Evolutionary conservation across 1,284 basidiomycete species (phyloP), one percentile per base, ranked within the genome.

Genomic region (Termitomyces sp.): DNA sequence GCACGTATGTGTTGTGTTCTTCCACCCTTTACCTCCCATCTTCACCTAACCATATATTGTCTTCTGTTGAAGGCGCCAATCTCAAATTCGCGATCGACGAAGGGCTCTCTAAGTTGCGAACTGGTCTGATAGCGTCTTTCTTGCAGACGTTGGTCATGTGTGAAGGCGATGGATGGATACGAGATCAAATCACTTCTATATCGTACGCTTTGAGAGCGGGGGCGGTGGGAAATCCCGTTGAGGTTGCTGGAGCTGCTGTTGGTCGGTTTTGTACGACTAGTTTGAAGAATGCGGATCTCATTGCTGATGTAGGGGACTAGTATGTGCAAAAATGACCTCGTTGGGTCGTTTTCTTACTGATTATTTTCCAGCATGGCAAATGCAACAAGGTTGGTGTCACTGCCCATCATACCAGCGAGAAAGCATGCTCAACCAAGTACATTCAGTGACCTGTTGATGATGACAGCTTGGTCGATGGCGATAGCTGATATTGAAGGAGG

Each of bases 81-180:
- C 78, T 92, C 46, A 90, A 90, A 67, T 78, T 88, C 53, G 90
- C 89, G 7, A 92, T 92, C 48, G 88, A 91, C 66, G 86, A 83
- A 62, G 90, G 89, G 13, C 72, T 92, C 24, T 80, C 87, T 56
- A 83, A 80, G 59, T 81, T 83, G 1, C 88, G 90, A 64, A 87
- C 79, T 56, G 88, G 91, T 62, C 75, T 92, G 36, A 87, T 86
- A 54, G 86, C 89, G 15, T 90, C 88, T 1, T 92, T 91, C 67
- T 69, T 92, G 62, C 90, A 92, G 69, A 89, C 87, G 5, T 73
- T 92, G 38, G 81, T 92, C 55, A 92, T 92, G 90, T 90, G 86
- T 59, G 89, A 92, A 71, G 90, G 90, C 17, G 88, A 91, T 60
- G 80, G 80, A 61, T 92, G 90, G 90, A 79, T 92, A 42, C 70